A percentile compares a stretch with the other conserved stretches of the same genome.
These are phyloP conservation scores for Leucocoprinus sp. DNA, from an alignment of 768 basidiomycete species.

Conservation along the genomic window DNA sequence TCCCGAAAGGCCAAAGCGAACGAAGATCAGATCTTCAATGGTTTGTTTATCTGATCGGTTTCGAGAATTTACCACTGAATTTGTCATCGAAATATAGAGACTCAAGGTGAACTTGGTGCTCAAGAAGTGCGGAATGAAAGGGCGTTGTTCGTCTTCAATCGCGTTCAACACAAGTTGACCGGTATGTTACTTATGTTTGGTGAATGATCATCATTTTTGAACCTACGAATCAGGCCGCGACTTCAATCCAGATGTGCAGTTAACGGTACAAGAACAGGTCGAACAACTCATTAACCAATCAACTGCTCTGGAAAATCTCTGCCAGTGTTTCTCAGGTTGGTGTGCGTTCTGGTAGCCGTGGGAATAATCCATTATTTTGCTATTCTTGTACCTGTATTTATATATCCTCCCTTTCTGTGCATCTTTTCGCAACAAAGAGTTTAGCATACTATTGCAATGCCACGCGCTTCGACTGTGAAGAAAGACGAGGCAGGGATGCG, in stretches of 20 bases:
- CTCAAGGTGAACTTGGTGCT: constrained; percentile 47
- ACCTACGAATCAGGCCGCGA: constrained; percentile 58
- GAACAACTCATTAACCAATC: constrained; percentile 91
- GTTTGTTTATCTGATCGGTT: constrained; percentile 30
- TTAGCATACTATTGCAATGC: constrained; percentile 36
- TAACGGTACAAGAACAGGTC: constrained; percentile 79
- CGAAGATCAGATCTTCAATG: constrained; percentile 90
- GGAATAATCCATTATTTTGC: constrained; percentile 4
- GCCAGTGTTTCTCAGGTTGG: constrained; percentile 97
- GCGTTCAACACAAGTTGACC: constrained; percentile 92
- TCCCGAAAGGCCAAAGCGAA: constrained; percentile 80
- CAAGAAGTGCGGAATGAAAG: constrained; percentile 89
- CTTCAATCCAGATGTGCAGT: constrained; percentile 75
- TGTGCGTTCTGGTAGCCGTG: constrained; percentile 66
- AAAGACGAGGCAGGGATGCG: constrained; percentile 77
- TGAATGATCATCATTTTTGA: not conserved
- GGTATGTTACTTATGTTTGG: constrained; percentile 35
- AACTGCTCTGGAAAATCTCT: constrained; percentile 89
- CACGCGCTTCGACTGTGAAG: constrained; percentile 75
- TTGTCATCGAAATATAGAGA: constrained; percentile 20
- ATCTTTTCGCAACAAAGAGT: not conserved
- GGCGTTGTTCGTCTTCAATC: constrained; percentile 86
- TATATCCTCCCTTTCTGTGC: constrained; percentile 8
- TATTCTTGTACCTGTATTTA: constrained; percentile 5
- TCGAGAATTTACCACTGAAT: constrained; percentile 1